phyloP scores from a whole-genome alignment of 1,284 basidiomycete species.

The Rhodotorula sp. region DNA sequence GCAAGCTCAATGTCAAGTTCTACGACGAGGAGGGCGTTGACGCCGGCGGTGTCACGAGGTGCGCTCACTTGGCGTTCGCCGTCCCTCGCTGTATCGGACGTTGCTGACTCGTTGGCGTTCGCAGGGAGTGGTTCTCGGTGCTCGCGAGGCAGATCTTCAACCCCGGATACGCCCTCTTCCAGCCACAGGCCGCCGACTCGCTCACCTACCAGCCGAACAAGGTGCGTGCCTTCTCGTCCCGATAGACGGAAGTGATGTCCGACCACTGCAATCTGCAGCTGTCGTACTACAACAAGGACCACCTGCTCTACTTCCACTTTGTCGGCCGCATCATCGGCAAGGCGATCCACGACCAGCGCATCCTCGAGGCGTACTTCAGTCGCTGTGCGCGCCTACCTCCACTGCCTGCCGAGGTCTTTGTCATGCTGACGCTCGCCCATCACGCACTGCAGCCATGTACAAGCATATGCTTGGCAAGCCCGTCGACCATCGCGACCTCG shows the following conservation, averaged over 20 bases:
- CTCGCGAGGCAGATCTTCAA: conserved; percentile 99
- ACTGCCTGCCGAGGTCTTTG: no score
- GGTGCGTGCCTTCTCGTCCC: conserved; percentile 44
- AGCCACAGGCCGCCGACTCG: conserved; percentile 73
- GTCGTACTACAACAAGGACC: conserved; percentile 79
- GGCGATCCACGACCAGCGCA: conserved; percentile 90
- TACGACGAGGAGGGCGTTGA: conserved; percentile 98
- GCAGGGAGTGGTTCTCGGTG: conserved; percentile 66
- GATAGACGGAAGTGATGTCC: conserved; percentile 57
- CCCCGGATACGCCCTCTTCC: conserved; percentile 97
- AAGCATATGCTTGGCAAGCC: conserved; percentile 86
- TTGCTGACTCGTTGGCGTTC: neutral
- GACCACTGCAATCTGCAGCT: conserved; percentile 92
- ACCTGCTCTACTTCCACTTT: conserved; percentile 97
- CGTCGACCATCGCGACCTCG: conserved; percentile 89
- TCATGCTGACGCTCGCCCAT: no score
- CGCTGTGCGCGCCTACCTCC: conserved; percentile 56
- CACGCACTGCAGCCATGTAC: conserved; percentile 64
- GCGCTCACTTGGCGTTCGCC: neutral
- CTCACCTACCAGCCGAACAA: conserved; percentile 53
- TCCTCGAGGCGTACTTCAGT: conserved; percentile 97
- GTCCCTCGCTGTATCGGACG: neutral
- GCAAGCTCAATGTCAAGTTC: conserved; percentile 94
- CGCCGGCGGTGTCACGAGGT: conserved; percentile 85
- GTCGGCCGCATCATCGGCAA: conserved; percentile 96